Evolutionary conservation across 495 filamentous ascomycete genomes (phyloP), one percentile per base, ranked within the genome.

Genomic region (Penicillium diatomitis): DNA sequence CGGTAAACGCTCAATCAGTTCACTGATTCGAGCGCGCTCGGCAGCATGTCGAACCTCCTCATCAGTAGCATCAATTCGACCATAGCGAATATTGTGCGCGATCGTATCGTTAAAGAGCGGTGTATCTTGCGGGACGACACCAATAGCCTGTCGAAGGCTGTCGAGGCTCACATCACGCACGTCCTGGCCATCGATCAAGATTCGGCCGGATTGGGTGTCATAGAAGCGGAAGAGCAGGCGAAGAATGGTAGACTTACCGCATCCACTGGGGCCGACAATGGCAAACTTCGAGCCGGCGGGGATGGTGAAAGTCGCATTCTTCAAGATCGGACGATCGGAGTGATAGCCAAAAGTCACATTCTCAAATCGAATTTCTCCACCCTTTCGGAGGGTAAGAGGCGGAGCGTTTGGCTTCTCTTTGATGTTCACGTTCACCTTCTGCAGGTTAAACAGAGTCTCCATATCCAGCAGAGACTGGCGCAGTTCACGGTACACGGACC

Each of bases 371-470:
- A 98, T 95, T 61, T 96, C 84, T 34, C 92, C 92, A 35, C 89
- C 88, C 55, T 78, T 80, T 29, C 74, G 76, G 12, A 97, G 71
- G 7, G 74, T 63, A 6, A 98, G 72, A 0, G 85, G 68, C 49
- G 84, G 82, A 3, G 94, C 86, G 52, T 88, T 70, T 20, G 80
- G 74, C 32, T 73, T 67, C 46, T 97, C 90, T 56, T 82, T 82
- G 61, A 97, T 84, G 12, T 82, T 80, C 35, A 96, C 82, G 54
- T 97, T 95, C 59, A 97, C 94, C 62, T 95, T 96, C 63, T 98
- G 94, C n/a, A 98, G 74, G 62, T 95, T 96, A 74, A 98, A 98
- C 8, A 97, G 77, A 1, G 94, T 96, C 67, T 97, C 92, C 94
- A 98, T 97, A 62, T 98, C 92, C 45, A 97, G 68, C 42, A 97